Conservation (phyloP, 2,329 filamentous ascomycete species). For the Ceratocystis ficicola region DNA sequence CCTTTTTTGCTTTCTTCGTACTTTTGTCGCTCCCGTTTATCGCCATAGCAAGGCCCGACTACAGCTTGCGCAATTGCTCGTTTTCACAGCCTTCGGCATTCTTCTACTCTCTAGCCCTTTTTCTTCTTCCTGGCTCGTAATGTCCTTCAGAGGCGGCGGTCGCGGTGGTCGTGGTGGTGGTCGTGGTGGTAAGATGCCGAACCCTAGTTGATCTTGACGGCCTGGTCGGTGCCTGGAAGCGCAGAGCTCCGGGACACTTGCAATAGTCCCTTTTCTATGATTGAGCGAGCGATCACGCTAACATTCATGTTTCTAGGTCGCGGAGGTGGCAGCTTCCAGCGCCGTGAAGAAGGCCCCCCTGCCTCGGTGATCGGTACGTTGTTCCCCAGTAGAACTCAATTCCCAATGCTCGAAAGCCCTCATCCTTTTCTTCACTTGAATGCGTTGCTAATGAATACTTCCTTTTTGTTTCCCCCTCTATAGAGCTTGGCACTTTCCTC, state of each 20-base stretch:
- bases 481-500: constrained; percentile 87
- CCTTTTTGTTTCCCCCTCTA: not conserved
- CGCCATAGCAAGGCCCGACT: constrained; percentile 8
- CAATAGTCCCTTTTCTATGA: too few species aligned
- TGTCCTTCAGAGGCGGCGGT: constrained; percentile 33
- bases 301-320: constrained; percentile 25
- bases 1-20: constrained; percentile 6
- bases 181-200: constrained; percentile 30
- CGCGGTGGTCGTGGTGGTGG: constrained; percentile 30
- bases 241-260: too few species aligned
- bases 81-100: not conserved
- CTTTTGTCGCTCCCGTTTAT: not conserved
- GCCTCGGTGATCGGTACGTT: constrained; percentile 31
- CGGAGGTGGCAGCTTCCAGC: constrained; percentile 32
- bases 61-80: not conserved
- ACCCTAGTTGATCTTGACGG: not conserved
- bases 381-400: not conserved
- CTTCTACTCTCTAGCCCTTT: constrained; percentile 3
- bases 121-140: constrained; percentile 23
- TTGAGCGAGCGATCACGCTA: not conserved
- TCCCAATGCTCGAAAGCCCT: not conserved
- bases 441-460: constrained; percentile 9
- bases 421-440: not conserved
- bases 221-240: too few species aligned
- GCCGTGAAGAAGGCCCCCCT: constrained; percentile 33